phyloP scores from a whole-genome alignment of 805 yeast genomes.

The Yarrowia divulgata region DNA sequence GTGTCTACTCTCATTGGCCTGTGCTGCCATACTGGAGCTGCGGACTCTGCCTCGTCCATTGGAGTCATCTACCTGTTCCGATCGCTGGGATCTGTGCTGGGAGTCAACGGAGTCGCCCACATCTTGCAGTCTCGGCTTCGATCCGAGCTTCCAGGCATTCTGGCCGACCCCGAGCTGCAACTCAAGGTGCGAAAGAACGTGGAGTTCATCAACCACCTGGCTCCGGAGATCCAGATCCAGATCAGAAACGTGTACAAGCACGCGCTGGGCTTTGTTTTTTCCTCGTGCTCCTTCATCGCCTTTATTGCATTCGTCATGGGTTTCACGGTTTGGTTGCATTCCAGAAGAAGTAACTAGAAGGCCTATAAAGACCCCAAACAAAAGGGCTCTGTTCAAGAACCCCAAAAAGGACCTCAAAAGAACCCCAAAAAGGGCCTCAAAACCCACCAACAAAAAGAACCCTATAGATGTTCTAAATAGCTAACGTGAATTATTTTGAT shows the following conservation, averaged over 20 bases:
- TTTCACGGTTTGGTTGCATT: conserved; percentile 4
- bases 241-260: conserved; percentile 33
- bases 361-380: too few species aligned
- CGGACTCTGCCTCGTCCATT: conserved; percentile 33
- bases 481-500: neutral
- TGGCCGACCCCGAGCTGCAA: conserved; percentile 29
- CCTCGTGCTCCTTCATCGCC: conserved; percentile 5
- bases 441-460: conserved; percentile 2
- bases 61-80: conserved; percentile 38
- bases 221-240: conserved; percentile 18
- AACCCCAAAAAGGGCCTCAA: too few species aligned
- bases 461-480: conserved; percentile 7
- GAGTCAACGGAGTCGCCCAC: conserved; percentile 37
- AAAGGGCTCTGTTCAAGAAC: too few species aligned
- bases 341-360: neutral
- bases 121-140: conserved; percentile 11
- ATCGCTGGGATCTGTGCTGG: conserved; percentile 24
- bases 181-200: conserved; percentile 34
- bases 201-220: conserved; percentile 31
- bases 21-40: conserved; percentile 1
- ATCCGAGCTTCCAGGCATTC: conserved; percentile 18
- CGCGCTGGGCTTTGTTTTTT: conserved; percentile 15
- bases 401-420: too few species aligned
- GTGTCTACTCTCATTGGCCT: conserved; percentile 31
- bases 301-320: conserved; percentile 23